Conservation (phyloP, 139 green algal species). For the Zygnema cylindricum region DNA sequence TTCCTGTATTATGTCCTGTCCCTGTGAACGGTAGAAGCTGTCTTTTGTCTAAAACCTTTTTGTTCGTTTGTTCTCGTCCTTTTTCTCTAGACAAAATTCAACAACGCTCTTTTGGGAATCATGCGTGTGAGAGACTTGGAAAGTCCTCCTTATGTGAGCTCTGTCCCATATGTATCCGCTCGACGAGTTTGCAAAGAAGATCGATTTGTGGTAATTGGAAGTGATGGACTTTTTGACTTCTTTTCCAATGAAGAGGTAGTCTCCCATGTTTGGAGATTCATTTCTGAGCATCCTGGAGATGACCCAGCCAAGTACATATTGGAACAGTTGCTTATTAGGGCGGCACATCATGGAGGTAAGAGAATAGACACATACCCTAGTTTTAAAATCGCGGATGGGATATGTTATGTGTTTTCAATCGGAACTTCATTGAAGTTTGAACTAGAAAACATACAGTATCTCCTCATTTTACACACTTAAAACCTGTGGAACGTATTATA, state of each 20-base stretch:
- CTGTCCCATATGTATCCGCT: constrained; percentile 12
- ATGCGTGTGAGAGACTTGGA: constrained; percentile 34
- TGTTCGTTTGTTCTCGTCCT: too few species aligned
- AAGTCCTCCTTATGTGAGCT: constrained; percentile 37
- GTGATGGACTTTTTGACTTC: constrained; percentile 85
- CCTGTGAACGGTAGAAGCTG: too few species aligned
- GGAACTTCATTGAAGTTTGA: too few species aligned
- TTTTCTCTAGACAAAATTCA: constrained; percentile 39
- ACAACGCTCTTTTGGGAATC: constrained; percentile 50
- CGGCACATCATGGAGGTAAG: too few species aligned
- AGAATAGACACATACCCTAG: too few species aligned
- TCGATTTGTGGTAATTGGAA: constrained; percentile 70
- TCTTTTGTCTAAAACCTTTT: too few species aligned
- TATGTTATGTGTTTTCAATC: too few species aligned
- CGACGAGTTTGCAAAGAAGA: constrained; percentile 13
- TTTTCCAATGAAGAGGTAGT: constrained; percentile 82
- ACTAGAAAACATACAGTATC: too few species aligned
- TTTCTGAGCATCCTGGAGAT: constrained; percentile 21
- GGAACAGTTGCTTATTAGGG: constrained; percentile 47
- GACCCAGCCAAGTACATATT: constrained; percentile 54
- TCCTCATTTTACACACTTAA: too few species aligned
- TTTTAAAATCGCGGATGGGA: too few species aligned
- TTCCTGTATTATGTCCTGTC: too few species aligned
- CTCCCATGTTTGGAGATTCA: constrained; percentile 62
- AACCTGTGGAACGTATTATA: too few species aligned